These are phyloP conservation scores for Phytophthora fragariaefolia DNA, from an alignment of 352 stramenopile species.

Conservation along the genomic window DNA sequence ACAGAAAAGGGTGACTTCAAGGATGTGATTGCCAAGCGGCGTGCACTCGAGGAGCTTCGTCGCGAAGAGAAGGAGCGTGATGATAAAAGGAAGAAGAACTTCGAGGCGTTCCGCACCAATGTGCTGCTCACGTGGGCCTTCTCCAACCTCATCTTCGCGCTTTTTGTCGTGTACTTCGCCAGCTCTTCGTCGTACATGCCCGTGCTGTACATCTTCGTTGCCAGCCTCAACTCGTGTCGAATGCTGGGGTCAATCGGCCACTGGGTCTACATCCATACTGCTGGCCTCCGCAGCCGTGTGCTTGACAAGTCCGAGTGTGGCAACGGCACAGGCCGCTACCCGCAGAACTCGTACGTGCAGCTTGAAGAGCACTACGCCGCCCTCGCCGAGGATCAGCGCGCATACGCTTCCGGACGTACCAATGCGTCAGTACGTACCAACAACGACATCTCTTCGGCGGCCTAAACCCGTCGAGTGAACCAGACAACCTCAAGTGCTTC, in stretches of 20 bases:
- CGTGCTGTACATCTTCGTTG: constrained; percentile 74
- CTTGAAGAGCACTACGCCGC: constrained; percentile 79
- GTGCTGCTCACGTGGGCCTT: constrained; percentile 84
- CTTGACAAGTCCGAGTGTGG: constrained; percentile 63
- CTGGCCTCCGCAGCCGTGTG: constrained; percentile 42
- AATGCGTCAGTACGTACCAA: constrained; percentile 42
- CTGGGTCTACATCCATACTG: constrained; percentile 75
- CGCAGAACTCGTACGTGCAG: constrained; percentile 64
- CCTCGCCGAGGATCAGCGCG: constrained; percentile 69
- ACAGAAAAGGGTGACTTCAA: constrained; percentile 85
- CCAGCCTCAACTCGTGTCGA: constrained; percentile 69
- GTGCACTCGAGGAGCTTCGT: constrained; percentile 71
- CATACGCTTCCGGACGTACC: constrained; percentile 49
- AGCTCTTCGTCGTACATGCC: constrained; percentile 66
- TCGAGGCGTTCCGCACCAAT: constrained; percentile 87
- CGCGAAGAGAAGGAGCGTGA: constrained; percentile 57
- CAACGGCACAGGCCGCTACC: constrained; percentile 56
- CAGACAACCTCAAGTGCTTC: constrained; percentile 15
- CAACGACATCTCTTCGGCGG: constrained; percentile 40
- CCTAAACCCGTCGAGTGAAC: constrained; percentile 25
- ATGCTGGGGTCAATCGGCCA: constrained; percentile 74
- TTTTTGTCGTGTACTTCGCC: constrained; percentile 77
- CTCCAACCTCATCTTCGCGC: constrained; percentile 81
- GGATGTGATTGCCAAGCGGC: constrained; percentile 81
- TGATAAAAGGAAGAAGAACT: constrained; percentile 80